phyloP scores from a whole-genome alignment of 169 alveolate species.

The Eimeria acervulina region DNA sequence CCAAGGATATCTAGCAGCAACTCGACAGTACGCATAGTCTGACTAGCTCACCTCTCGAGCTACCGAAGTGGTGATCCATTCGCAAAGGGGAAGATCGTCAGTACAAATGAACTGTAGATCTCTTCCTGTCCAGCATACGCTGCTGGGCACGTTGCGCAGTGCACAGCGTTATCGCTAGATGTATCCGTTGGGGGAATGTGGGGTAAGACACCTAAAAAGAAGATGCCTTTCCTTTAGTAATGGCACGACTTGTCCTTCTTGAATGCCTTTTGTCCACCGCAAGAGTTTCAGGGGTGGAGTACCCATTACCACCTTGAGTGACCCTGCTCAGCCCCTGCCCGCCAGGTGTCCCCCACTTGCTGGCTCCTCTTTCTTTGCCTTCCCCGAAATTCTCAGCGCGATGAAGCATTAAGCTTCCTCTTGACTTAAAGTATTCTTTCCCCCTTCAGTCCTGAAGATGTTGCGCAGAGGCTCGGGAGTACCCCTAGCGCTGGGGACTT shows the following conservation, averaged over 20 bases:
- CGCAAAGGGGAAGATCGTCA: neutral
- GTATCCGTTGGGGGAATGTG: neutral
- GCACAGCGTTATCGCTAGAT: neutral
- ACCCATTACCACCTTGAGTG: neutral
- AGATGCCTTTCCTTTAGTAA: neutral
- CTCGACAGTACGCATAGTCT: neutral
- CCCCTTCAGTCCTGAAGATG: neutral
- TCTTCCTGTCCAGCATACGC: neutral
- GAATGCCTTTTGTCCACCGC: neutral
- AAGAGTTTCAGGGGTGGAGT: neutral
- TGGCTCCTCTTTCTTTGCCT: neutral
- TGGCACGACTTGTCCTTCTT: neutral
- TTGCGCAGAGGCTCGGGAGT: slow-evolving; percentile 74
- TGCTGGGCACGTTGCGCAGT: neutral
- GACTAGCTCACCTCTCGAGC: neutral
- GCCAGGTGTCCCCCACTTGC: neutral
- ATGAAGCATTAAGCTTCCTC: neutral
- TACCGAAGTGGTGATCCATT: neutral
- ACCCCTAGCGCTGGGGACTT: slow-evolving; percentile 30
- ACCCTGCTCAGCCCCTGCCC: slow-evolving; percentile 46
- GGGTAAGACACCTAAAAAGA: neutral
- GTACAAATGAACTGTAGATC: neutral
- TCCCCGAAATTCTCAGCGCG: neutral
- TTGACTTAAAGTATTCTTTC: neutral
- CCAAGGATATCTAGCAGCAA: neutral